Conservation (phyloP, 139 green algal species). For the Axilococcus clingmanii region DNA sequence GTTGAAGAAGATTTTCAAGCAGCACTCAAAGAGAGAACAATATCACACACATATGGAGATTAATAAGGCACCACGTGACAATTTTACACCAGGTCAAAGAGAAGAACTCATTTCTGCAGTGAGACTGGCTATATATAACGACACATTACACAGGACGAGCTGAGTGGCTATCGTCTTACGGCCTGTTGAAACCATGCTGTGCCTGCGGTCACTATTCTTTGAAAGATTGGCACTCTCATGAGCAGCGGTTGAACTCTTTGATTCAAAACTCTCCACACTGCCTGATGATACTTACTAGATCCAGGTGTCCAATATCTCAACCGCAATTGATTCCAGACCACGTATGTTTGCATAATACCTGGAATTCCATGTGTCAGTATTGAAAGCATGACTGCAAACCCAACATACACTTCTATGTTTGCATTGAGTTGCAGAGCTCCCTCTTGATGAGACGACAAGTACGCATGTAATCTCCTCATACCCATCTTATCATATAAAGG, state of each 20-base stretch:
- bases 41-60: too few species aligned
- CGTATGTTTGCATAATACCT: slow-evolving; percentile 5
- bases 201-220: slow-evolving; percentile 1
- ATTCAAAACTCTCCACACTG: neutral
- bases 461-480: neutral
- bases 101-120: too few species aligned
- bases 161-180: too few species aligned
- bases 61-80: too few species aligned
- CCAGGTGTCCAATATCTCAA: slow-evolving; percentile 12
- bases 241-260: neutral
- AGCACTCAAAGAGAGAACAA: too few species aligned
- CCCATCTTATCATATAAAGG: neutral
- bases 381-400: slow-evolving; percentile 9
- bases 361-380: slow-evolving; percentile 5
- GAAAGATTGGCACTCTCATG: neutral
- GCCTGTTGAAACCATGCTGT: too few species aligned
- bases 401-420: neutral
- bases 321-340: slow-evolving; percentile 9
- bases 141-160: too few species aligned
- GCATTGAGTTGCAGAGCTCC: neutral
- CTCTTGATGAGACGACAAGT: neutral
- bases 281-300: slow-evolving; percentile 10
- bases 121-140: too few species aligned
- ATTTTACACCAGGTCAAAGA: too few species aligned
- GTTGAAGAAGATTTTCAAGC: too few species aligned